Percentiles rank a stretch among this genome's conserved stretches.
These are phyloP conservation scores for Polygonum maritimum DNA, from an alignment of 148 eudicot species.

Conservation along the genomic window DNA sequence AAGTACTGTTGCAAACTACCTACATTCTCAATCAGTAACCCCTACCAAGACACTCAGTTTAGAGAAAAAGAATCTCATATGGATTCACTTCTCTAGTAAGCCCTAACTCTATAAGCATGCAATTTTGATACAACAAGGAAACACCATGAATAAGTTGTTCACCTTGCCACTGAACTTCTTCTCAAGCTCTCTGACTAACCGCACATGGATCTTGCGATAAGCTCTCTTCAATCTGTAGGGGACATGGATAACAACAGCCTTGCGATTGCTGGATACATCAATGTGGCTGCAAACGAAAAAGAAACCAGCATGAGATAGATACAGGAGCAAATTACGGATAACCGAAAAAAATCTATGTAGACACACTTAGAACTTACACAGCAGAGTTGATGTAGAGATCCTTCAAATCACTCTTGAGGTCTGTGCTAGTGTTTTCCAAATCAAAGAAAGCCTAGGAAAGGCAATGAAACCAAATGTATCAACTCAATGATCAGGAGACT, in stretches of 20 bases:
- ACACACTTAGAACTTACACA: slow-evolving; percentile 27
- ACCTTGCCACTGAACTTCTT: slow-evolving; percentile 98
- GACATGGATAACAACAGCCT: slow-evolving; percentile 75
- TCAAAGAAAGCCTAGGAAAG: slow-evolving; percentile 62
- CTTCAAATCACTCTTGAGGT: slow-evolving; percentile 65
- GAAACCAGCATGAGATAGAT: background rate
- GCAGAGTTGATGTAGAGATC: slow-evolving; percentile 79
- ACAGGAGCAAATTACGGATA: background rate
- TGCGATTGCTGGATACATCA: slow-evolving; percentile 66
- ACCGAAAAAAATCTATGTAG: background rate
- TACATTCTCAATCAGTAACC: background rate
- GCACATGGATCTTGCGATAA: slow-evolving; percentile 70
- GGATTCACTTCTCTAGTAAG: background rate
- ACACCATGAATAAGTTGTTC: background rate
- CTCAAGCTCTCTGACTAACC: slow-evolving; percentile 78
- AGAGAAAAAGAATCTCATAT: background rate
- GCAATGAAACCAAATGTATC: background rate
- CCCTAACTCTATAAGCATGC: background rate
- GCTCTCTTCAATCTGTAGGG: slow-evolving; percentile 77
- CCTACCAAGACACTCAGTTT: background rate
- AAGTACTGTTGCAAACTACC: background rate
- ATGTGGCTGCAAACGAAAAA: slow-evolving; percentile 38
- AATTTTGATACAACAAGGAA: background rate
- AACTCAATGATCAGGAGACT: background rate
- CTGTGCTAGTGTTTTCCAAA: slow-evolving; percentile 58